Conservation (phyloP, 1,284 basidiomycete genomes). For the Fistulinella staudtii region DNA sequence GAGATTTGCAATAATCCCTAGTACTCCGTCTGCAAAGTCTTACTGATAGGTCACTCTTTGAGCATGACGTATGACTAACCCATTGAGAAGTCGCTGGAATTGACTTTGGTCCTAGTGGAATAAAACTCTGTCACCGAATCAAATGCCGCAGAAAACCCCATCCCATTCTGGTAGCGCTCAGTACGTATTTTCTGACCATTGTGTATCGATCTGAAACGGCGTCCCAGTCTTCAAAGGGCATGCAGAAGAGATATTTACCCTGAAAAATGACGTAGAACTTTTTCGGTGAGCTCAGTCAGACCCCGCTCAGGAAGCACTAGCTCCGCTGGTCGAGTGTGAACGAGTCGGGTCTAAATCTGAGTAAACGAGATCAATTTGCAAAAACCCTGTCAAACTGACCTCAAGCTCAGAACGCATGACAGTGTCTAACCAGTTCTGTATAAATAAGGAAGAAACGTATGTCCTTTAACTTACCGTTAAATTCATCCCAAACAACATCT, state of each 20-base stretch:
- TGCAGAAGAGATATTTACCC: conserved; percentile 39
- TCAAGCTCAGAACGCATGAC: conserved; percentile 87
- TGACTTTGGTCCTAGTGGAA: conserved; percentile 44
- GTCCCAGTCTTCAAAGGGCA: conserved; percentile 10
- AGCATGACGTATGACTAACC: conserved; percentile 32
- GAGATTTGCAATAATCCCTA: conserved; percentile 68
- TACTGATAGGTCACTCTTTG: not conserved
- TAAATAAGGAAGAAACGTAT: conserved; percentile 13
- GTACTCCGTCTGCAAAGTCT: conserved; percentile 42
- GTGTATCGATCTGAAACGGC: conserved; percentile 37
- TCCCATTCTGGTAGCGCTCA: conserved; percentile 58
- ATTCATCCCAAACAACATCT: conserved; percentile 90
- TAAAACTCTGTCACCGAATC: conserved; percentile 73
- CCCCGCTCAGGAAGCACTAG: conserved; percentile 62
- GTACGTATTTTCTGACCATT: conserved; percentile 51
- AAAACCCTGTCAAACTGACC: conserved; percentile 34
- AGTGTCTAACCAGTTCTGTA: conserved; percentile 48
- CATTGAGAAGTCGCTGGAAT: conserved; percentile 47
- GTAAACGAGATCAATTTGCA: conserved; percentile 3
- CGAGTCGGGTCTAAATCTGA: conserved; percentile 64
- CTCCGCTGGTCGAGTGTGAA: conserved; percentile 82
- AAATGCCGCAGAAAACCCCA: conserved; percentile 73
- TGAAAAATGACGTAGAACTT: conserved; percentile 70
- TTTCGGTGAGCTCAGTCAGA: conserved; percentile 73
- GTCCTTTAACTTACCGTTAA: conserved; percentile 53